Evolutionary conservation across 2,329 filamentous ascomycete genomes (phyloP).

Genomic region (Colletotrichum tamarilloi): DNA sequence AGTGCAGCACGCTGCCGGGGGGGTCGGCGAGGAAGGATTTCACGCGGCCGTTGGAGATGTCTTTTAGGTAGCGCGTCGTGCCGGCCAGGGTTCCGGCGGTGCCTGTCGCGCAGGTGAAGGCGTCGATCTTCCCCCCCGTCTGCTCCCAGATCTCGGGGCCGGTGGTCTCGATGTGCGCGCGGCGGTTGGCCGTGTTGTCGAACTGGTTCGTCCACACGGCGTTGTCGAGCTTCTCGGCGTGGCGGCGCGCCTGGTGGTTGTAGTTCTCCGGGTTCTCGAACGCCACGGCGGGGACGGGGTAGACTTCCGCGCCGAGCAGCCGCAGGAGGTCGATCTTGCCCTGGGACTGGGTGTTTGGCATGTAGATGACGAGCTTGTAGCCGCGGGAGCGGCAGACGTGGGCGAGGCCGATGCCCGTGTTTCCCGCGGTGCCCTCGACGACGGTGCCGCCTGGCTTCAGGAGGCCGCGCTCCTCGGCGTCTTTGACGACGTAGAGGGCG

Average conservation of each 20-base stretch:
- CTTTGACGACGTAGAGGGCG: conserved; percentile 91
- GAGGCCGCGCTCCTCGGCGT: conserved; percentile 89
- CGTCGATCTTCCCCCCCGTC: conserved; percentile 86
- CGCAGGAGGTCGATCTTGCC: conserved; percentile 96
- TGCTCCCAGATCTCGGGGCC: conserved; percentile 98
- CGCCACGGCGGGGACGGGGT: conserved; percentile 93
- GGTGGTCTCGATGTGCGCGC: conserved; percentile 95
- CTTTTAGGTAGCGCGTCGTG: conserved; percentile 88
- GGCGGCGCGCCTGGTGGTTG: conserved; percentile 93
- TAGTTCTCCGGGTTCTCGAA: conserved; percentile 97
- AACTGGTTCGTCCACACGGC: conserved; percentile 99
- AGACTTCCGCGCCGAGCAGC: conserved; percentile 92
- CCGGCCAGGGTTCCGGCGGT: conserved; percentile 94
- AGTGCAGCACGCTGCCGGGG: conserved; percentile 91
- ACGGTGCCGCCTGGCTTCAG: conserved; percentile 90
- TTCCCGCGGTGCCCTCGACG: conserved; percentile 96
- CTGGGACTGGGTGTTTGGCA: conserved; percentile 98
- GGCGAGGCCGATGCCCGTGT: conserved; percentile 96
- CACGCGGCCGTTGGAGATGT: conserved; percentile 79
- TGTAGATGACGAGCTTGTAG: conserved; percentile 98
- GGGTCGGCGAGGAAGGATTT: conserved; percentile 94
- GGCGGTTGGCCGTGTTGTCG: conserved; percentile 93
- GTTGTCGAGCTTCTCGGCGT: conserved; percentile 87
- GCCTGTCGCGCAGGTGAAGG: conserved; percentile 95
- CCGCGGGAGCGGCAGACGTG: conserved; percentile 94